These are phyloP conservation scores for Caryopteris hybrid DNA, from an alignment of 305 asterid genomes.

Conservation along the genomic window DNA sequence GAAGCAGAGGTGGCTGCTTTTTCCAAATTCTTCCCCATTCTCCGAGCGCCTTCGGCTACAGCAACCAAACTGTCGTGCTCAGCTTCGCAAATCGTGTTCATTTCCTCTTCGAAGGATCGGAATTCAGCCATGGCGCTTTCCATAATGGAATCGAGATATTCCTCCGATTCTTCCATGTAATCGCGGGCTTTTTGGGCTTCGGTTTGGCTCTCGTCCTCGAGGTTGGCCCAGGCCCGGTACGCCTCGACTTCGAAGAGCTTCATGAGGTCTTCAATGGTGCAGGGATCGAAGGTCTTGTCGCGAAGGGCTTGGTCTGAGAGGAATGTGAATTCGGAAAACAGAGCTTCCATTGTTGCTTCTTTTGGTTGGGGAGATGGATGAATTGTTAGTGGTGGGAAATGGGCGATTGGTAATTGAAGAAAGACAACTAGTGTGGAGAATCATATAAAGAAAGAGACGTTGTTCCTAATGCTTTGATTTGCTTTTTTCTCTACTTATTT, in stretches of 20 bases:
- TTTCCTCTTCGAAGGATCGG: conserved; percentile 66
- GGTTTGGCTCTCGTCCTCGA: conserved; percentile 49
- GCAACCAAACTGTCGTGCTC: conserved; percentile 44
- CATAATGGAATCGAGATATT: conserved; percentile 61
- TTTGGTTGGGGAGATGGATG: background rate
- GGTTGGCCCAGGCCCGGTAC: conserved; percentile 81
- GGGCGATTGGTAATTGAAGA: too few relatives aligned
- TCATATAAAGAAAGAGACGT: conserved; percentile 14
- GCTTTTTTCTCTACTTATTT: background rate
- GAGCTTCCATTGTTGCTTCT: conserved; percentile 53
- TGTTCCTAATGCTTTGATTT: background rate
- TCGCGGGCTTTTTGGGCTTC: conserved; percentile 37
- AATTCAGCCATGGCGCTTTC: conserved; percentile 89
- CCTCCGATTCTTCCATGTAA: conserved; percentile 44
- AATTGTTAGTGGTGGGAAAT: too few relatives aligned
- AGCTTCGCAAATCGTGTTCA: conserved; percentile 35
- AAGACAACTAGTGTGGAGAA: background rate
- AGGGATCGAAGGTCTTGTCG: conserved; percentile 71
- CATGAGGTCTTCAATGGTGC: conserved; percentile 62
- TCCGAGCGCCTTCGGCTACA: conserved; percentile 51
- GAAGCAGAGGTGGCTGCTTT: conserved; percentile 59
- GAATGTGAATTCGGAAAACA: conserved; percentile 52
- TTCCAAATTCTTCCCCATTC: conserved; percentile 49
- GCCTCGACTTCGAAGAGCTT: conserved; percentile 74
- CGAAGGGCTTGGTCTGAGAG: conserved; percentile 56